Conservation (phyloP, 352 stramenopile species). For the Globisporangium takayamanum region DNA sequence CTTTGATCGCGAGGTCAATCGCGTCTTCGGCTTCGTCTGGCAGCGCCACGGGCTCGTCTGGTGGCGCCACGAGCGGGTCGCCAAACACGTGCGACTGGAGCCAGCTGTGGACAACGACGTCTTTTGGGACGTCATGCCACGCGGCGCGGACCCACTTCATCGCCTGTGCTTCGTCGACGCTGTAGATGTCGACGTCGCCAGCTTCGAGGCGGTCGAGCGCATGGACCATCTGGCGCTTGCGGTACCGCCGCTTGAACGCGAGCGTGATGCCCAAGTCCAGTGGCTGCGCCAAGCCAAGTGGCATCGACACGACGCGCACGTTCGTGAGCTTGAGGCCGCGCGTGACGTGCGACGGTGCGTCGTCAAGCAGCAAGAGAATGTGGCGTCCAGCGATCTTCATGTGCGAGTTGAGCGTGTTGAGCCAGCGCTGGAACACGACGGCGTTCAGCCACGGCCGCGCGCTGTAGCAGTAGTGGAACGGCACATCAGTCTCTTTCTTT, state of each 20-base stretch:
- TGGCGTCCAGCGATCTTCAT: slow-evolving; percentile 25
- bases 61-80: not conserved
- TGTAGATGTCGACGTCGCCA: slow-evolving; percentile 8
- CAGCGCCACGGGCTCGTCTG: not conserved
- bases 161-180: slow-evolving; percentile 10
- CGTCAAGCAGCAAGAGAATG: slow-evolving; percentile 23
- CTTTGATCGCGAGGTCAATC: slow-evolving; percentile 12
- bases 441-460: slow-evolving; percentile 23
- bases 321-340: slow-evolving; percentile 23
- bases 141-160: slow-evolving; percentile 14
- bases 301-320: slow-evolving; percentile 9
- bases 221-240: slow-evolving; percentile 14
- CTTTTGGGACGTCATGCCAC: slow-evolving; percentile 10
- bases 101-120: slow-evolving; percentile 9
- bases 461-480: slow-evolving; percentile 25
- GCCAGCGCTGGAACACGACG: slow-evolving; percentile 26
- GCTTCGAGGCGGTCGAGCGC: slow-evolving; percentile 16
- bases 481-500: not conserved
- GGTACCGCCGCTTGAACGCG: slow-evolving; percentile 26
- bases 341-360: slow-evolving; percentile 24
- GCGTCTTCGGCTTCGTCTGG: slow-evolving; percentile 5
- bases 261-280: slow-evolving; percentile 11
- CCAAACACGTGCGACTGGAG: slow-evolving; percentile 11
- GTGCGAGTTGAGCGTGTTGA: slow-evolving; percentile 20
- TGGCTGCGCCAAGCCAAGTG: slow-evolving; percentile 5